phyloP scores from a whole-genome alignment of 495 filamentous ascomycete genomes.

The Daldinia grandis region DNA sequence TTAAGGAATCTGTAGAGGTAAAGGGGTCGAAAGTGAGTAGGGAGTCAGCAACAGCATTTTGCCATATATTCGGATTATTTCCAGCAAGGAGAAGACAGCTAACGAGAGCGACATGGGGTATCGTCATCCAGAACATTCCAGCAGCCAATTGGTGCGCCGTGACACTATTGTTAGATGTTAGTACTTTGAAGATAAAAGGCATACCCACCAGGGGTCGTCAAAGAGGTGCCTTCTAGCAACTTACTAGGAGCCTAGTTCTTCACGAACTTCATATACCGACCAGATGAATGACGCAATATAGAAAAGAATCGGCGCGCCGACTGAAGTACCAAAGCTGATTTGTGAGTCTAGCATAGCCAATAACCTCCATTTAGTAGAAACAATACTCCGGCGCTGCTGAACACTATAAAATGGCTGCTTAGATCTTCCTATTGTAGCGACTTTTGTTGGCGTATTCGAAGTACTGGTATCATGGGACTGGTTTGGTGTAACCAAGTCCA shows the following conservation, averaged over 20 bases:
- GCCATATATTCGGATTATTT: conserved; percentile 20
- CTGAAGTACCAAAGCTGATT: not conserved
- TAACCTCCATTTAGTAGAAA: not conserved
- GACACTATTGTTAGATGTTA: conserved; percentile 39
- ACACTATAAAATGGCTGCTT: not conserved
- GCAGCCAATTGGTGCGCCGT: conserved; percentile 51
- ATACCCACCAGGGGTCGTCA: not conserved
- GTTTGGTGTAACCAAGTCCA: not conserved
- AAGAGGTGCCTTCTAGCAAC: not conserved
- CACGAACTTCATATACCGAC: not conserved
- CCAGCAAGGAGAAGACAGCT: conserved; percentile 45
- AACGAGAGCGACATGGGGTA: conserved; percentile 45
- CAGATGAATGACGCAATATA: not conserved
- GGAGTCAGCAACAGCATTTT: not conserved
- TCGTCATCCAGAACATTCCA: conserved; percentile 49
- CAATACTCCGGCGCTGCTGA: not conserved
- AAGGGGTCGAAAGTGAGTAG: not conserved
- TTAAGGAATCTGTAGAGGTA: not conserved
- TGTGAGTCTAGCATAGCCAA: not conserved
- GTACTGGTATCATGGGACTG: not conserved
- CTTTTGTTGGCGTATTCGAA: not conserved
- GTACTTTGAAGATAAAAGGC: not conserved
- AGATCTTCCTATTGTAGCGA: not conserved
- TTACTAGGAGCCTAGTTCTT: not conserved
- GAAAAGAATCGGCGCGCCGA: not conserved